Evolutionary conservation across 1,284 basidiomycete genomes (phyloP).

Genomic region (Heterobasidion annosum): DNA sequence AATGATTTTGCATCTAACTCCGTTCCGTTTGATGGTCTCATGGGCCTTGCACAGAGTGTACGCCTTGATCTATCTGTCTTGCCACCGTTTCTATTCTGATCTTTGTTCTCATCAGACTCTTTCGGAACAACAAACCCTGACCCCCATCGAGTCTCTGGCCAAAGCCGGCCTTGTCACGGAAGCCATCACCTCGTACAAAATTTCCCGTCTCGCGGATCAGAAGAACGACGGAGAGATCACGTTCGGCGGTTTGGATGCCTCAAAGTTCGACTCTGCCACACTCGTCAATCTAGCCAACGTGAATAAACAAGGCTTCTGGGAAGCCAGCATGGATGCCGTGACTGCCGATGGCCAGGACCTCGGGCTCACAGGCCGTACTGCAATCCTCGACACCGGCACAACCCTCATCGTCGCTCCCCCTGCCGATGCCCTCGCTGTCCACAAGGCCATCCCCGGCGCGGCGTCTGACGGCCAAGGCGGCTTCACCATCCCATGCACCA

Average conservation of each 20-base stretch:
- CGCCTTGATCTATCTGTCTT: conserved; percentile 10
- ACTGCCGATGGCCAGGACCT: conserved; percentile 47
- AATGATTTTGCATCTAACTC: conserved; percentile 47
- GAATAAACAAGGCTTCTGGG: conserved; percentile 71
- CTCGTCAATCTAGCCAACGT: conserved; percentile 53
- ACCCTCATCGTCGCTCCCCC: conserved; percentile 57
- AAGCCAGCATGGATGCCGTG: conserved; percentile 51
- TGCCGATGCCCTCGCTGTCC: conserved; percentile 49
- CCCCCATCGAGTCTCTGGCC: conserved; percentile 71
- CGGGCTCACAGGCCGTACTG: conserved; percentile 49
- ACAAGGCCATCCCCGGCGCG: conserved; percentile 55
- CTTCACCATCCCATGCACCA: conserved; percentile 65
- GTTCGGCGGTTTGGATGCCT: conserved; percentile 70
- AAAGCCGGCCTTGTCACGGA: conserved; percentile 48
- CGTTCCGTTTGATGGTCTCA: conserved; percentile 70
- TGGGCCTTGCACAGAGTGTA: conserved; percentile 76
- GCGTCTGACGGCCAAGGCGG: conserved; percentile 50
- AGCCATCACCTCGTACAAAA: conserved; percentile 76
- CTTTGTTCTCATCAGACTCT: conserved; percentile 29
- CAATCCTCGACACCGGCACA: conserved; percentile 77
- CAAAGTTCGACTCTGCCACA: conserved; percentile 52
- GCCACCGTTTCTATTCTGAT: neutral
- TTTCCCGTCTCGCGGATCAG: conserved; percentile 65
- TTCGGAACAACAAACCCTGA: conserved; percentile 57
- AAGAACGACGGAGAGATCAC: conserved; percentile 77